A percentile compares a stretch with the other conserved stretches of the same genome.
phyloP scores from a whole-genome alignment of 164 flowering plant species.

The Malania oleifera region DNA sequence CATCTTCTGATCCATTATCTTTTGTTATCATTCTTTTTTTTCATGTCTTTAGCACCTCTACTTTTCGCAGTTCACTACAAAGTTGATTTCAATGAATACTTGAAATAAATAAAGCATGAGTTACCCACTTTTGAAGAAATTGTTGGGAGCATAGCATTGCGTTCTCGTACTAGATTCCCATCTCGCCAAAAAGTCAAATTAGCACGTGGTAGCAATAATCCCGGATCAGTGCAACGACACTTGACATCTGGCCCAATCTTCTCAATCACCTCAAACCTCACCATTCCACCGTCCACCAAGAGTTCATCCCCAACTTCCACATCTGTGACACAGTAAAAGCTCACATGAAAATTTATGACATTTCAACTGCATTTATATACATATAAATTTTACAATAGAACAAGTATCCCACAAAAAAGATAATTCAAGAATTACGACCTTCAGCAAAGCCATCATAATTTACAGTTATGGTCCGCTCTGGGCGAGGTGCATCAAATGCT shows the following conservation, averaged over 20 bases:
- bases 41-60: no score
- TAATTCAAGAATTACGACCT: slow-evolving; percentile 33
- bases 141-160: slow-evolving; percentile 97
- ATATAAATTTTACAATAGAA: neutral
- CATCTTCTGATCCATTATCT: no score
- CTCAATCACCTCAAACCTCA: slow-evolving; percentile 94
- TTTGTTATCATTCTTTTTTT: no score
- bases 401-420: neutral
- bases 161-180: slow-evolving; percentile 86
- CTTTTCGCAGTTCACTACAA: no score
- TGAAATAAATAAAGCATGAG: neutral
- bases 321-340: slow-evolving; percentile 38
- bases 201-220: slow-evolving; percentile 86
- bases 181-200: slow-evolving; percentile 91
- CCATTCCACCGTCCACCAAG: slow-evolving; percentile 99
- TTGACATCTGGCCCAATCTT: slow-evolving; percentile 97
- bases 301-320: slow-evolving; percentile 92
- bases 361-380: neutral
- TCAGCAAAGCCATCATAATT: slow-evolving; percentile 98
- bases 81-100: neutral
- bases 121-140: slow-evolving; percentile 82
- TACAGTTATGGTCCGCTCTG: slow-evolving; percentile 83
- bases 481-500: slow-evolving; percentile 61
- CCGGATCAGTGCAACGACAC: slow-evolving; percentile 91
- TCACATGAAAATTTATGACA: neutral